Evolutionary conservation across 2,329 filamentous ascomycete species (phyloP).

Genomic region (Dothistroma pini): DNA sequence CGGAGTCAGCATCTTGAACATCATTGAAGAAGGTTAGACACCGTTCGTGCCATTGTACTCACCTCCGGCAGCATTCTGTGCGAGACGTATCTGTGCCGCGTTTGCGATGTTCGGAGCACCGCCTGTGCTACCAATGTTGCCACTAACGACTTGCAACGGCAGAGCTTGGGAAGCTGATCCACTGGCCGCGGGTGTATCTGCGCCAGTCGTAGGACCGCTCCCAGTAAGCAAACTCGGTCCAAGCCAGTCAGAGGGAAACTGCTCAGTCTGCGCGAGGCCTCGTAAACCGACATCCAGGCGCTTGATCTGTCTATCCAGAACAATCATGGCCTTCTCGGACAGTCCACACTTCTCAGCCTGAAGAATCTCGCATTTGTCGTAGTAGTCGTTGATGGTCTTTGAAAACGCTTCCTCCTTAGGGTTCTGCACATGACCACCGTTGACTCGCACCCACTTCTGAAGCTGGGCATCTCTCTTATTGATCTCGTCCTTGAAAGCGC

Average conservation of each 20-base stretch:
- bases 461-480: slow-evolving; percentile 69
- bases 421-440: slow-evolving; percentile 69
- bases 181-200: slow-evolving; percentile 26
- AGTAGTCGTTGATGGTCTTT: slow-evolving; percentile 65
- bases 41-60: neutral
- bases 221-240: slow-evolving; percentile 56
- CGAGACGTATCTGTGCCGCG: slow-evolving; percentile 46
- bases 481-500: slow-evolving; percentile 65
- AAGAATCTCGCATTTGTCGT: slow-evolving; percentile 63
- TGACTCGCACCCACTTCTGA: slow-evolving; percentile 75
- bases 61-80: slow-evolving; percentile 32
- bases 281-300: slow-evolving; percentile 60
- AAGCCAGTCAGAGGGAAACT: slow-evolving; percentile 56
- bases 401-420: slow-evolving; percentile 70
- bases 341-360: slow-evolving; percentile 72
- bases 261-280: slow-evolving; percentile 56
- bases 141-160: slow-evolving; percentile 54
- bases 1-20: neutral
- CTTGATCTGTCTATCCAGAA: slow-evolving; percentile 63
- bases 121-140: slow-evolving; percentile 47
- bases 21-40: neutral
- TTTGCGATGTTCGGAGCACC: slow-evolving; percentile 52
- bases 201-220: slow-evolving; percentile 32
- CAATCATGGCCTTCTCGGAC: slow-evolving; percentile 59
- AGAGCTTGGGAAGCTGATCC: slow-evolving; percentile 49